Conservation (phyloP, 257 asterid genomes). For the Ajuga chamaepitys region DNA sequence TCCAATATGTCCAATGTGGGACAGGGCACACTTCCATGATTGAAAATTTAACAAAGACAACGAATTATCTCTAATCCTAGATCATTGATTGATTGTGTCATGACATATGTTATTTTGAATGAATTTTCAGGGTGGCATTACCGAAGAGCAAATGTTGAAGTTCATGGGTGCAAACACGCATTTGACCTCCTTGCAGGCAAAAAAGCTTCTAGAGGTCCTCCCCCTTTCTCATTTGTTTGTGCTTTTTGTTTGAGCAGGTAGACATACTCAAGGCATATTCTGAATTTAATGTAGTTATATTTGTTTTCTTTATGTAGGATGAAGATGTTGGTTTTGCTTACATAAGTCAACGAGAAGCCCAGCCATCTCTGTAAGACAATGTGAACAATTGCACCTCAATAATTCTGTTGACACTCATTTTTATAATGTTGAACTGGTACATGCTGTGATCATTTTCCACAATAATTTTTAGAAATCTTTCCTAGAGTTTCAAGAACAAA, state of each 20-base stretch:
- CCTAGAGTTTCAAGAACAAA: conserved; percentile 5
- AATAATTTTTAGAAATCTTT: background rate
- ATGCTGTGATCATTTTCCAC: background rate
- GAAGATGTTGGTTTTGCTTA: conserved; percentile 88
- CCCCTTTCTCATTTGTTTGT: background rate
- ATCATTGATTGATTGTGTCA: too few species aligned
- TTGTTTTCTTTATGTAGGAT: conserved; percentile 66
- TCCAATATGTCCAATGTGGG: too few species aligned
- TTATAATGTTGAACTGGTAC: background rate
- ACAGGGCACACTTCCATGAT: too few species aligned
- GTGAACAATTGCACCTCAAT: conserved; percentile 15
- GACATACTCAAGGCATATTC: conserved; percentile 3
- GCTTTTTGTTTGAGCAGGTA: background rate
- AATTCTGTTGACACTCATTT: background rate
- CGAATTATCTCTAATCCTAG: too few species aligned
- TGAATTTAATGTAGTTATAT: conserved; percentile 3
- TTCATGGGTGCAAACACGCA: conserved; percentile 89
- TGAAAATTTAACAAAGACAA: too few species aligned
- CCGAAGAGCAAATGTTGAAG: conserved; percentile 97
- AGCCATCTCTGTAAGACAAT: conserved; percentile 76
- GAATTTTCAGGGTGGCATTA: conserved; percentile 76
- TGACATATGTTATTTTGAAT: background rate
- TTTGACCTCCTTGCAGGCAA: conserved; percentile 66
- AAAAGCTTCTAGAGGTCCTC: conserved; percentile 75
- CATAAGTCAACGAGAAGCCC: conserved; percentile 90